Conservation (phyloP, 352 stramenopile species). For the Phytophthora chlamydospora region DNA sequence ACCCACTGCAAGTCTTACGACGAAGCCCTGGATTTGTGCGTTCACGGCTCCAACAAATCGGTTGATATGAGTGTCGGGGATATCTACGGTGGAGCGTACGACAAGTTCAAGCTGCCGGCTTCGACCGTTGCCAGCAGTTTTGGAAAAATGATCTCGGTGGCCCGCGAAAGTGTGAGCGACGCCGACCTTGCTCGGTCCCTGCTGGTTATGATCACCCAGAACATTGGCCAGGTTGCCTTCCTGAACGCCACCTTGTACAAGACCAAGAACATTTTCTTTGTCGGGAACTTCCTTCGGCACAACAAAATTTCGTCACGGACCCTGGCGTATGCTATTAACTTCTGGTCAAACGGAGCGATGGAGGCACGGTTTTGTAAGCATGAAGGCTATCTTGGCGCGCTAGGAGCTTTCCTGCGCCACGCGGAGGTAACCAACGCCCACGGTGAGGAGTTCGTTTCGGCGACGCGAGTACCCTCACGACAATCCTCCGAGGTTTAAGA, state of each 20-base stretch:
- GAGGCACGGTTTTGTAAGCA: conserved; percentile 95
- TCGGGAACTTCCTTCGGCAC: conserved; percentile 98
- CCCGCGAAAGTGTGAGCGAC: conserved; percentile 84
- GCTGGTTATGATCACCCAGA: conserved; percentile 99
- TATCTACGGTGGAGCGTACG: conserved; percentile 98
- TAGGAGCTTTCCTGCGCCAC: conserved; percentile 96
- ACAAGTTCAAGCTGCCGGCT: conserved; percentile 92
- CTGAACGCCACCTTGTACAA: conserved; percentile 98
- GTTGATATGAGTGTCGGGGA: conserved; percentile 99
- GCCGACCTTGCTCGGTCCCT: conserved; percentile 96
- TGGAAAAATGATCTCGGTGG: conserved; percentile 86
- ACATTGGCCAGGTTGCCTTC: conserved; percentile 97
- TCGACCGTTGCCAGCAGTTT: conserved; percentile 97
- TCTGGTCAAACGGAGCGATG: conserved; percentile 96
- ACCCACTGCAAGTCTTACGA: conserved; percentile 90
- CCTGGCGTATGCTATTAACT: conserved; percentile 97
- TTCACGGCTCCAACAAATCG: conserved; percentile 78
- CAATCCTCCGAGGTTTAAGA: conserved; percentile 8
- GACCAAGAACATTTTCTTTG: conserved; percentile 97
- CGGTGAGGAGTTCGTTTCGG: conserved; percentile 64
- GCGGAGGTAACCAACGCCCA: conserved; percentile 75
- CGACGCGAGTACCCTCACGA: conserved; percentile 26
- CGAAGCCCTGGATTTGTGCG: conserved; percentile 82
- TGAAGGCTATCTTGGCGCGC: conserved; percentile 97
- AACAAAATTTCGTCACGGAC: conserved; percentile 95